A percentile compares a stretch with the other conserved stretches of the same genome.
Evolutionary conservation across 2,329 filamentous ascomycete genomes (phyloP).

Genomic region (Phoma sp.): DNA sequence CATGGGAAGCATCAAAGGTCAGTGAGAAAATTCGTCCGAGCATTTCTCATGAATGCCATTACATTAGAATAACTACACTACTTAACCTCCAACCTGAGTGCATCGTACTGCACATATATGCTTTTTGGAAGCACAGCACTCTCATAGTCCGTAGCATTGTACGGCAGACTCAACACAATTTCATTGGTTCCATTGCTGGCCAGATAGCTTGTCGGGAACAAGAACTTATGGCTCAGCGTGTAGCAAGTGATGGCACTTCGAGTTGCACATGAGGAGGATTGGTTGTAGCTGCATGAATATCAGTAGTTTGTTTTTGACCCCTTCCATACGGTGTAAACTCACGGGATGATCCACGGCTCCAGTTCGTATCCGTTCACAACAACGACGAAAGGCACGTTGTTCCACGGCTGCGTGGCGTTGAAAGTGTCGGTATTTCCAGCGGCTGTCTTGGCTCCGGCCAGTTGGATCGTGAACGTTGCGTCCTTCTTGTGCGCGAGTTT

Average conservation of each 20-base stretch:
- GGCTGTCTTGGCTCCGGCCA: conserved; percentile 65
- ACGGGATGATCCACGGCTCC: conserved; percentile 60
- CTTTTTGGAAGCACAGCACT: conserved; percentile 60
- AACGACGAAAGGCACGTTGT: conserved; percentile 60
- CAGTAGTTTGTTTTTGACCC: not conserved
- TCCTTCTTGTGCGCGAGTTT: conserved; percentile 50
- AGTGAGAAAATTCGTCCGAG: too few species aligned
- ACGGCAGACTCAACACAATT: conserved; percentile 64
- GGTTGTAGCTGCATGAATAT: not conserved
- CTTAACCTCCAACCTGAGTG: conserved; percentile 62
- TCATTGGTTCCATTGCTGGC: conserved; percentile 60
- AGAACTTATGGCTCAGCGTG: conserved; percentile 23
- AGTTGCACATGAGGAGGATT: conserved; percentile 22
- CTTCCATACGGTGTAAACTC: not conserved
- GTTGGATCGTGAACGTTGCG: conserved; percentile 67
- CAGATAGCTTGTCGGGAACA: conserved; percentile 16
- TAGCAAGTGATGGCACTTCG: conserved; percentile 26
- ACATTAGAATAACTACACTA: conserved; percentile 20
- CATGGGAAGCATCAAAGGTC: too few species aligned
- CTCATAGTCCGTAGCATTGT: conserved; percentile 65
- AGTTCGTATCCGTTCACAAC: conserved; percentile 53
- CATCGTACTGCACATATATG: conserved; percentile 70
- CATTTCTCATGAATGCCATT: too few species aligned
- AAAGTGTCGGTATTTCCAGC: conserved; percentile 1
- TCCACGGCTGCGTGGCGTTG: conserved; percentile 37